Conservation (phyloP, 257 asterid genomes). For the Nemophila menziesii region DNA sequence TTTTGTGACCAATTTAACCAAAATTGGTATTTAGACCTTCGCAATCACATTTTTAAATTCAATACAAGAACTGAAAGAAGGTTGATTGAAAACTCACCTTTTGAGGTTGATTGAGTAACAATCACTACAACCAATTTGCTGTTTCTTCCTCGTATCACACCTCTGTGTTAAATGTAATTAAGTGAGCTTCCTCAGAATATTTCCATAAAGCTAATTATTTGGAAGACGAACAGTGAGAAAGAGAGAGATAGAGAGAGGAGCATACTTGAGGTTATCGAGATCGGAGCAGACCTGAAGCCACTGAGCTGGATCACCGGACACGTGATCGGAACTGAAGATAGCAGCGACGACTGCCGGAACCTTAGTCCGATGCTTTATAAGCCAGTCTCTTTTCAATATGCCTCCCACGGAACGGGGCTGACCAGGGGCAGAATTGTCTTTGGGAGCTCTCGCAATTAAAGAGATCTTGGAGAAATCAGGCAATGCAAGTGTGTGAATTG, state of each 20-base stretch:
- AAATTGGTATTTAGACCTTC: not conserved
- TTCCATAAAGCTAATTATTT: no score
- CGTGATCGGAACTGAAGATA: constrained; percentile 49
- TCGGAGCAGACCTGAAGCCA: constrained; percentile 95
- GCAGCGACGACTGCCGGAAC: constrained; percentile 86
- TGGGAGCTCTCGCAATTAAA: constrained; percentile 39
- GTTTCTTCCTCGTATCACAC: constrained; percentile 57
- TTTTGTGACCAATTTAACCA: no score
- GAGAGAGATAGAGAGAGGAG: not conserved
- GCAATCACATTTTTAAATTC: not conserved
- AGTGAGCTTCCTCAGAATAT: no score
- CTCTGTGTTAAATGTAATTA: no score
- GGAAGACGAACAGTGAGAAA: not conserved
- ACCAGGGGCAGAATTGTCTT: constrained; percentile 25
- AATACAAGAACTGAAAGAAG: not conserved
- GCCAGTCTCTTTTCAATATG: constrained; percentile 70
- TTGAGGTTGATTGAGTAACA: constrained; percentile 44
- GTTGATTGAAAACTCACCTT: constrained; percentile 34
- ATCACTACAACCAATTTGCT: constrained; percentile 74
- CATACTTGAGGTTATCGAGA: constrained; percentile 83
- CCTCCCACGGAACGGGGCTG: constrained; percentile 35
- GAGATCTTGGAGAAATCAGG: constrained; percentile 92
- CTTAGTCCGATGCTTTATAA: constrained; percentile 82
- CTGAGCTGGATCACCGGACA: constrained; percentile 87
- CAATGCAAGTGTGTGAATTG: constrained; percentile 78